Base-by-base conservation (phyloP, 768 basidiomycete species). In the Lactarius hatsudake region DNA sequence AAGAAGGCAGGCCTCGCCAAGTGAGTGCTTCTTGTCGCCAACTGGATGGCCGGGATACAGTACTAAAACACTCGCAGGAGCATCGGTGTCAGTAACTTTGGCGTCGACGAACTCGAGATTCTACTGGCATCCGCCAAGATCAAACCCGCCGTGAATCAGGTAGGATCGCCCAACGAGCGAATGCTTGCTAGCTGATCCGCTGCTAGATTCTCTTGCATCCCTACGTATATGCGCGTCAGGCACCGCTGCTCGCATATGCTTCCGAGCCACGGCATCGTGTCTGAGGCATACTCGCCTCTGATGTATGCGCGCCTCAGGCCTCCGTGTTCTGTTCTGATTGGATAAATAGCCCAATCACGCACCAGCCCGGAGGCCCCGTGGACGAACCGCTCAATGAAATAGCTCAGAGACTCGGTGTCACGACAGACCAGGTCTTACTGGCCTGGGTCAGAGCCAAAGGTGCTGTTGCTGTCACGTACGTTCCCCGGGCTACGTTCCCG, bases 381-480 rank as follows among this genome's bases (percentile, higher is more conserved):
- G 88, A 89, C 71, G 80, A 76, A 28, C 87, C 87, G 0, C 74
- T 91, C 54, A 77, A 79, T 42, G 75, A 77, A 18, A 86, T 90
- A 42, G 84, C 87, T 0, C 72, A 78, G 10, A 78, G 82, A 7
- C 79, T 85, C 28, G 77, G 79, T 9, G 84, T 80, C 20, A 82
- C 82, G 3, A 77, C 82, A 1, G 89, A 90, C 65, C 90, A 92
- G 73, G 82, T 90, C 10, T 78, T 91, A 5, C 79, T 91, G 9
- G 87, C 88, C 0, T 90, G 90, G 90, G 82, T 84, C 5, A 89
- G 86, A 72, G 79, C 83, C 7, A 91, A 92, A 73, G 87, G 85
- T 10, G 84, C 83, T 0, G 83, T 89, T 5, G 81, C 82, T 30
- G 81, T 90, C 69, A 90, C 87, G 85, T 89, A 90, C 87, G 85